Percentiles rank a stretch among this genome's conserved stretches.
Evolutionary conservation across 176 grass and related monocot genomes (phyloP).

Genomic region (Bromus sterilis): DNA sequence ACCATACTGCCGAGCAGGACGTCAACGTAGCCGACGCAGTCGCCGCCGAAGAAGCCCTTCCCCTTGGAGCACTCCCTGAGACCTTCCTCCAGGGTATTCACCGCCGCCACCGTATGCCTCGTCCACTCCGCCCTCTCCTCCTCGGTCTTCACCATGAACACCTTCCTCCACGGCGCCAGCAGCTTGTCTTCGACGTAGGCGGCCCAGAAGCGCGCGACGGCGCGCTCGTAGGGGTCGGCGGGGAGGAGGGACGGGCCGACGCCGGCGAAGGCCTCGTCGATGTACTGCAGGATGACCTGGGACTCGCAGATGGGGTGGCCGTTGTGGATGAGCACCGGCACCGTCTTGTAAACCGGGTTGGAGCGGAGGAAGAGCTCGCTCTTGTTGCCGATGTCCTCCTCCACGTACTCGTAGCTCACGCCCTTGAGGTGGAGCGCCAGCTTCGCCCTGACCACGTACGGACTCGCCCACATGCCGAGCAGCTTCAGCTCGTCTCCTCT

Average conservation of each 20-base stretch:
- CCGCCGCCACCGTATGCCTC: background rate
- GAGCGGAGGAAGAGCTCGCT: conserved; percentile 36
- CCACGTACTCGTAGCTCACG: conserved; percentile 29
- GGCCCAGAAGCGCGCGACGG: conserved; percentile 14
- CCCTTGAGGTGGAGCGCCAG: conserved; percentile 26
- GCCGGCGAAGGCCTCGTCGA: conserved; percentile 27
- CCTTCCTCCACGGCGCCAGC: background rate
- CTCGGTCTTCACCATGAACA: background rate
- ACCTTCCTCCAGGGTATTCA: conserved; percentile 21
- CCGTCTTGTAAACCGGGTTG: conserved; percentile 52
- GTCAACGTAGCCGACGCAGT: conserved; percentile 41
- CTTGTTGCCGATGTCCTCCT: conserved; percentile 41
- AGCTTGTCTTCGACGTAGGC: conserved; percentile 40
- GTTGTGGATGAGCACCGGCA: conserved; percentile 37
- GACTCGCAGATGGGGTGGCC: conserved; percentile 23
- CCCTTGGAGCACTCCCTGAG: conserved; percentile 23
- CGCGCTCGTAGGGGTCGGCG: conserved; percentile 19
- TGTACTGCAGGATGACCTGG: conserved; percentile 32
- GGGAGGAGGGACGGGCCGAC: conserved; percentile 17
- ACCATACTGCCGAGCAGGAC: conserved; percentile 9
- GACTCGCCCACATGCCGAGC: conserved; percentile 21
- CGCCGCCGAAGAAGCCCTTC: conserved; percentile 39
- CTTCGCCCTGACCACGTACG: conserved; percentile 9
- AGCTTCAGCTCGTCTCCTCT: conserved; percentile 30
- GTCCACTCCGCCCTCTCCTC: background rate